Conservation (phyloP, 441 rosid species). For the Adansonia rubrostipa region DNA sequence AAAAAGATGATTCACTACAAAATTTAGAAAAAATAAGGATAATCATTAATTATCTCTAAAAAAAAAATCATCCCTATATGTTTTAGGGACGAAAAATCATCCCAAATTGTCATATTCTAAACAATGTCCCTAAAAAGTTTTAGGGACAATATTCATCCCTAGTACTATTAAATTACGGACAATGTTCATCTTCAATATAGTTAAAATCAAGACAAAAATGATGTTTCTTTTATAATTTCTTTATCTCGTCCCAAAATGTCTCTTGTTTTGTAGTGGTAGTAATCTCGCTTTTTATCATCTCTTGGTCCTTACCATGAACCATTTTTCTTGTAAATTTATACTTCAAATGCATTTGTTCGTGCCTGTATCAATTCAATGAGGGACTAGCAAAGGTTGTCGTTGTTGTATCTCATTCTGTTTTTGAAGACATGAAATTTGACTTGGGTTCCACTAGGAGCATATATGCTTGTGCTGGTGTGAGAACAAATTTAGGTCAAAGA, state of each 20-base stretch:
- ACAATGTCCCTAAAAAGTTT: too few species aligned
- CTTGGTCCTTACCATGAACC: constrained; percentile 84
- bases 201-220: too few species aligned
- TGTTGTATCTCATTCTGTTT: constrained; percentile 84
- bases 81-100: too few species aligned
- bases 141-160: too few species aligned
- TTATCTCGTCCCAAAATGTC: too few species aligned
- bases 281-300: constrained; percentile 85
- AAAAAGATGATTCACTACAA: constrained; percentile 46
- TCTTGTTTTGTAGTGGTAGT: constrained; percentile 20
- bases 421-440: constrained; percentile 80
- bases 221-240: too few species aligned
- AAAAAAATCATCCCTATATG: too few species aligned
- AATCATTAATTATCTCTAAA: too few species aligned
- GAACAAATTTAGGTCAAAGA: constrained; percentile 73
- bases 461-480: constrained; percentile 69
- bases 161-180: too few species aligned
- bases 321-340: constrained; percentile 76
- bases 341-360: constrained; percentile 70
- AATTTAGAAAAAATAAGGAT: too few species aligned
- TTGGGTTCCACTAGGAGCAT: constrained; percentile 71
- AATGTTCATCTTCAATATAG: too few species aligned
- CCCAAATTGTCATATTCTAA: too few species aligned
- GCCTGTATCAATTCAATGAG: constrained; percentile 81
- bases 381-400: constrained; percentile 82